Base-by-base conservation (phyloP, 352 stramenopile species). In the Peronospora tabacina region DNA sequence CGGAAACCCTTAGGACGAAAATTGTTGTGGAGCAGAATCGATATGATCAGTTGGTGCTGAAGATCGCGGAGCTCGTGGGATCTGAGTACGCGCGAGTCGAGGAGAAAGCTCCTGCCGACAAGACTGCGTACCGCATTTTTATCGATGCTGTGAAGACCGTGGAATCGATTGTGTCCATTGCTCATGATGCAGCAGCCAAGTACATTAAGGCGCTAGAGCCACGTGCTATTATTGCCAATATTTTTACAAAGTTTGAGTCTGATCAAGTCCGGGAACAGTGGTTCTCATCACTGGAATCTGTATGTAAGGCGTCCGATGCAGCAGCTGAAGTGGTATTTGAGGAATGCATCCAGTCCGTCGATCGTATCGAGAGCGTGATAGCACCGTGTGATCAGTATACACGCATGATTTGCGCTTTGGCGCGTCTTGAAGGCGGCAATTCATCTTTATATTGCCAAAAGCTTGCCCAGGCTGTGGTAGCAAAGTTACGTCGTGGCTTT, bases 241-340 rank as follows among this genome's bases (percentile, higher is more conserved):
- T 90, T 44, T 69, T 90, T 10, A 68, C 77, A 30, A 72, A 75
- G 34, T 84, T 70, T 35, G 57, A 73, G 10, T 85, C 75, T 20
- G 75, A 91, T 24, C 75, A 84, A 66, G 78, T 92, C 17, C 83
- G 83, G 6, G 77, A 85, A n/a, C 79, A 92, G 48, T 94, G 81
- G 83, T 52, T 89, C 3, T 78, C 72, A n/a, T 89, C 77, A 16
- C 56, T 94, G 16, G 72, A 87, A 63, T 82, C 75, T 0, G 69
- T 92, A 33, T 90, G 76, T 43, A 67, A 71, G 15, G 72, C 66
- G 7, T 81, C 70, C 10, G 53, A 63, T 7, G 61, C 47, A 9
- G 66, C 66, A 11, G 56, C 68, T 20, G 56, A 69, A 43, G 51
- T 82, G 5, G 59, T 89, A 15, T 88, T 85, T 52, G 75, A 86